phyloP scores from a whole-genome alignment of 2,329 filamentous ascomycete genomes.

The Curvularia eragrostidis region DNA sequence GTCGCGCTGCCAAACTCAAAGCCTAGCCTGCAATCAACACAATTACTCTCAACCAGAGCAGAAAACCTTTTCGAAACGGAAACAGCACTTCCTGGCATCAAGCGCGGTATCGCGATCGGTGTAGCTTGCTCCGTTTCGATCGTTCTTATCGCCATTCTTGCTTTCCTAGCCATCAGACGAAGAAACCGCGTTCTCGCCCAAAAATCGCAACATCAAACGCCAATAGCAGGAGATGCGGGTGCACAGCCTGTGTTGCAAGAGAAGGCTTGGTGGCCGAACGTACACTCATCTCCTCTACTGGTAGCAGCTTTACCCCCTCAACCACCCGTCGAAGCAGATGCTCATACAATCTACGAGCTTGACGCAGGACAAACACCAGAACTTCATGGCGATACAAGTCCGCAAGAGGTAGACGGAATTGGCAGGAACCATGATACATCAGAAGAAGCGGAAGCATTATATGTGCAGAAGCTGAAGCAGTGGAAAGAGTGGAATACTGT shows the following conservation, averaged over 20 bases:
- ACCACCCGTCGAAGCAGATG: conserved; percentile 32
- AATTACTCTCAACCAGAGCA: conserved; percentile 1
- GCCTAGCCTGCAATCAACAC: neutral
- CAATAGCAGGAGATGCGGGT: conserved; percentile 12
- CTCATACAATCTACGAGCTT: conserved; percentile 30
- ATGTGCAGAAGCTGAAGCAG: conserved; percentile 15
- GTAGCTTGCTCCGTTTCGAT: conserved; percentile 33
- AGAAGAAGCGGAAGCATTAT: conserved; percentile 18
- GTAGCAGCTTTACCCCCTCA: conserved; percentile 1
- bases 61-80: conserved; percentile 11
- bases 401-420: conserved; percentile 25
- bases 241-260: conserved; percentile 23
- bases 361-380: conserved; percentile 31
- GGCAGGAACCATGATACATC: conserved; percentile 1
- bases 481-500: conserved; percentile 20
- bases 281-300: neutral
- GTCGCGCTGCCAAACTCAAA: conserved; percentile 7
- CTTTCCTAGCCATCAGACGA: conserved; percentile 31
- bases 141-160: conserved; percentile 32
- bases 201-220: conserved; percentile 1
- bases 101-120: conserved; percentile 40
- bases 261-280: conserved; percentile 16
- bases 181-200: conserved; percentile 20
- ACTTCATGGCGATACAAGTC: conserved; percentile 24
- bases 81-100: conserved; percentile 36